These are phyloP conservation scores for Rhodofomes roseus DNA, from an alignment of 1,284 basidiomycete genomes.

Conservation along the genomic window DNA sequence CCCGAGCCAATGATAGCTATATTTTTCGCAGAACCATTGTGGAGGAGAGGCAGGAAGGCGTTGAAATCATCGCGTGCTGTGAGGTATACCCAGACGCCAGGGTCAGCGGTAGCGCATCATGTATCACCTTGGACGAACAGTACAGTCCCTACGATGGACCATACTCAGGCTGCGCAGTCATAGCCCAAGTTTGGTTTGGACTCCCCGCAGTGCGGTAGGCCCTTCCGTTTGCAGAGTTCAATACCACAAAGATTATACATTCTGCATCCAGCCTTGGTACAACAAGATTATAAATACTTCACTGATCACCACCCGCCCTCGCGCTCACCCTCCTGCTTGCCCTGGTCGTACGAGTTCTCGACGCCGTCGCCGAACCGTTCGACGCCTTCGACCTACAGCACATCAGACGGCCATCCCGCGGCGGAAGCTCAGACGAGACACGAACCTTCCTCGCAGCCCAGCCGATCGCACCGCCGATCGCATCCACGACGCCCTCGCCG, in stretches of 20 bases:
- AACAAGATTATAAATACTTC: too few relatives aligned
- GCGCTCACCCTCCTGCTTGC: background rate
- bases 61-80: too few relatives aligned
- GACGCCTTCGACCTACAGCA: background rate
- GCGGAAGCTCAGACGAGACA: background rate
- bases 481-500: background rate
- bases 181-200: too few relatives aligned
- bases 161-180: too few relatives aligned
- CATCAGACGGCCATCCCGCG: background rate
- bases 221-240: too few relatives aligned
- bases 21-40: slow-evolving; percentile 32
- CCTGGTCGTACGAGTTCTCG: background rate
- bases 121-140: too few relatives aligned
- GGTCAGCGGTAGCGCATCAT: too few relatives aligned
- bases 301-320: background rate
- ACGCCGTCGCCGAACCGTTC: background rate
- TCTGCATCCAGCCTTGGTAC: background rate
- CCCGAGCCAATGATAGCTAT: slow-evolving; percentile 33
- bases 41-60: slow-evolving; percentile 35
- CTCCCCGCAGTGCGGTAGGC: too few relatives aligned
- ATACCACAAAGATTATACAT: background rate
- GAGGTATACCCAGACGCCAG: too few relatives aligned
- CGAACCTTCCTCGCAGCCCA: background rate
- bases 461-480: background rate
- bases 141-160: too few relatives aligned